Evolutionary conservation across 2,329 filamentous ascomycete genomes (phyloP).

Genomic region (Phaeosphaeria sp.): DNA sequence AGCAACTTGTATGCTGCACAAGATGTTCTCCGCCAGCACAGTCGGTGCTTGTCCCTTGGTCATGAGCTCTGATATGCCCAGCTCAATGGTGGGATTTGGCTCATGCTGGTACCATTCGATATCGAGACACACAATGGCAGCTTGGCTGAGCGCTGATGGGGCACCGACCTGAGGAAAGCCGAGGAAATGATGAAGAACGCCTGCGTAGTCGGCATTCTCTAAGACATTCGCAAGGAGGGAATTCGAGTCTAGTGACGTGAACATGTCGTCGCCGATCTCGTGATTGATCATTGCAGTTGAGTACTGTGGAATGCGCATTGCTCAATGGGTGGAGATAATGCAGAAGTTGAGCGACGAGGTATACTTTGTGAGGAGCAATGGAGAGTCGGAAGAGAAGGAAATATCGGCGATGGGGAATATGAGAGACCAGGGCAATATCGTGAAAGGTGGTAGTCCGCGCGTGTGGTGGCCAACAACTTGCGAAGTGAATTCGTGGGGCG

Average conservation of each 20-base stretch:
- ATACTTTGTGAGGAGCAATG: neutral
- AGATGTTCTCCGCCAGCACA: slow-evolving; percentile 14
- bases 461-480: neutral
- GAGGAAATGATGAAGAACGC: slow-evolving; percentile 14
- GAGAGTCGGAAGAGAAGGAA: neutral
- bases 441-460: neutral
- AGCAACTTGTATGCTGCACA: slow-evolving; percentile 10
- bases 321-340: neutral
- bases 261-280: neutral
- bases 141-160: slow-evolving; percentile 4
- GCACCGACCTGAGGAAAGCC: slow-evolving; percentile 3
- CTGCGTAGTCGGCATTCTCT: neutral
- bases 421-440: neutral
- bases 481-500: neutral
- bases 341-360: neutral
- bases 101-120: slow-evolving; percentile 24
- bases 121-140: slow-evolving; percentile 16
- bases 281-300: neutral
- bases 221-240: neutral
- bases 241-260: neutral
- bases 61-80: slow-evolving; percentile 21
- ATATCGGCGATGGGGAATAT: neutral
- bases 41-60: neutral
- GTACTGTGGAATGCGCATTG: neutral
- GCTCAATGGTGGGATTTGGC: slow-evolving; percentile 22